Conservation (phyloP, 1,284 basidiomycete genomes). For the Bjerkandera adusta region DNA sequence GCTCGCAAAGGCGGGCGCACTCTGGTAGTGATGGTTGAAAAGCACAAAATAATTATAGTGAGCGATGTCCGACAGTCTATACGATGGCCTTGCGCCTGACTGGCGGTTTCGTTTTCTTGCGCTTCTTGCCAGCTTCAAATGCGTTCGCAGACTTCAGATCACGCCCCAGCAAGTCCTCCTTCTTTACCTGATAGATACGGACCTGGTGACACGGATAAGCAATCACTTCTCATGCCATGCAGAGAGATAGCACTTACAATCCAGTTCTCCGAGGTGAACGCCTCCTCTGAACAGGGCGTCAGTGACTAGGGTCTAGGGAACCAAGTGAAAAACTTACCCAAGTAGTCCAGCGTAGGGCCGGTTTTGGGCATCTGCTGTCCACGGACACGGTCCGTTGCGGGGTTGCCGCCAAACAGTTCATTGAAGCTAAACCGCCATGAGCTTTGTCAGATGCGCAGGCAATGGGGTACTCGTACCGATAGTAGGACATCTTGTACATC, state of each 20-base stretch:
- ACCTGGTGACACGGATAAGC: constrained; percentile 43
- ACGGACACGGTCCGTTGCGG: constrained; percentile 81
- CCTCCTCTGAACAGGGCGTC: constrained; percentile 68
- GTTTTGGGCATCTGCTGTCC: constrained; percentile 73
- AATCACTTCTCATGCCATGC: constrained; percentile 3
- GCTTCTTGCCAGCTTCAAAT: constrained; percentile 85
- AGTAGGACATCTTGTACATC: constrained; percentile 99
- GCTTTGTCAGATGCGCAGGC: background rate
- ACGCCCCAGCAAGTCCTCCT: constrained; percentile 89
- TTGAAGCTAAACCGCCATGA: too few relatives aligned
- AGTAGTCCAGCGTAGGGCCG: constrained; percentile 83
- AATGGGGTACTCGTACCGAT: constrained; percentile 53
- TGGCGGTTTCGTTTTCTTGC: constrained; percentile 71
- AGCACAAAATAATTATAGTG: background rate
- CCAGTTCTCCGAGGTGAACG: constrained; percentile 98
- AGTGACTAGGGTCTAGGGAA: constrained; percentile 16
- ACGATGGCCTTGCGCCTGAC: constrained; percentile 53
- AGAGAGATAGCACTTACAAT: constrained; percentile 58
- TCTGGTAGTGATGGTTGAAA: too few relatives aligned
- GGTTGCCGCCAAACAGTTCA: constrained; percentile 80
- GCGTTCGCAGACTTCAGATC: constrained; percentile 85
- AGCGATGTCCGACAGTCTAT: constrained; percentile 20
- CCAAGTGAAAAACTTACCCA: constrained; percentile 56
- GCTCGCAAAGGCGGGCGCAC: too few relatives aligned
- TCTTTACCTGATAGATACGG: constrained; percentile 95